Base-by-base conservation (phyloP, 2,329 filamentous ascomycete genomes). In the Annulohypoxylon truncatum region DNA sequence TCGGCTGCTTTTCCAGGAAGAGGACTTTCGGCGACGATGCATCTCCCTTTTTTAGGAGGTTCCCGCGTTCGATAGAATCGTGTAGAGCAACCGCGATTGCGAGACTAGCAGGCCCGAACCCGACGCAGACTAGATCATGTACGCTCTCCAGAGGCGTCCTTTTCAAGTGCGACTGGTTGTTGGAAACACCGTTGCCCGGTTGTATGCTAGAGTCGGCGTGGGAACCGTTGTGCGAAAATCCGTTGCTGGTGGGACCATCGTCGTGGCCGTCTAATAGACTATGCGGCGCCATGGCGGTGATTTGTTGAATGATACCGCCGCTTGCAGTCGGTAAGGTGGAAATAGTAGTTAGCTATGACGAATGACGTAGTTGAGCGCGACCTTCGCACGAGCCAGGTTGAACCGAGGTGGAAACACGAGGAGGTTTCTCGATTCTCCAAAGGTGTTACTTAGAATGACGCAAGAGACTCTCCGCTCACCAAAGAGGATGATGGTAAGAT, bases 71-170 rank as follows among this genome's bases (percentile, higher is more conserved):
- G 57, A 92, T 80, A n/a, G 88, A 82, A 78, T 98, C 95, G 78
- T 97, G 90, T 42, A 97, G 85, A 22, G 96, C 94, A 61, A 97
- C 91, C 12, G 93, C 95, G 67, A 98, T 91, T 15, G 94, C 91
- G 33, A 98, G 84, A 65, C 93, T 96, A 26, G 95, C 95, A 18
- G 95, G 95, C 6, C 95, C 95, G 76, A 98, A 98, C 22, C 95
- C 95, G 60, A 97, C 89, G 79, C 94, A 97, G 71, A 98, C 83
- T 56, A 98, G 83, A 78, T 98, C 95, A 77, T 94, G 90, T 29
- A 93, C 81, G 52, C 92, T 87, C 68, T 90, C 85, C 56, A 84
- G 78, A 24, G 83, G 79, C 2, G 85, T 83, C n/a, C 85, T 80
- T 54, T 78, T 82, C 13, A 91, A 80, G 64, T 82, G 79, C 9